Percentiles rank a stretch among this genome's conserved stretches.
These are phyloP conservation scores for Ustulina deusta DNA, from an alignment of 2,329 filamentous ascomycete species.

Conservation along the genomic window DNA sequence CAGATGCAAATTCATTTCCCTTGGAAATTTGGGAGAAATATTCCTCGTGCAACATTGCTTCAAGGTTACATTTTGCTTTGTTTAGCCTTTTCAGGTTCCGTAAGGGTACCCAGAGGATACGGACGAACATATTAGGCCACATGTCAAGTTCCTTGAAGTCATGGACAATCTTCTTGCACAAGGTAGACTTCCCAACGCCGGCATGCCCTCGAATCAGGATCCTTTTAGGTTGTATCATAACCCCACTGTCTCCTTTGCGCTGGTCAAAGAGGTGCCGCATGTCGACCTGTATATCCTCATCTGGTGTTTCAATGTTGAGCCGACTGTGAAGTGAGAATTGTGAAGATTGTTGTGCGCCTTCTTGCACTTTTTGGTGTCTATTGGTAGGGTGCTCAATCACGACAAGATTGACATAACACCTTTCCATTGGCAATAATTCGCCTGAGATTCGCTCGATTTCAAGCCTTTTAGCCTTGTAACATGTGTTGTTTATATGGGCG, in stretches of 20 bases:
- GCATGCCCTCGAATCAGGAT: slow-evolving; percentile 29
- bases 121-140: slow-evolving; percentile 20
- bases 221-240: neutral
- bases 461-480: no score
- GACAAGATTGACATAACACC: no score
- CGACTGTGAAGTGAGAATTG: no score
- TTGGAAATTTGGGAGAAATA: neutral
- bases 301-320: no score
- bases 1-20: no score
- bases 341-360: no score
- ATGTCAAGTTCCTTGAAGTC: slow-evolving; percentile 21
- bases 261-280: slow-evolving; percentile 9
- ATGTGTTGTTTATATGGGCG: no score
- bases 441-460: no score
- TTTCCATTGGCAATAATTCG: no score
- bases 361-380: no score
- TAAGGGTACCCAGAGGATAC: slow-evolving; percentile 27
- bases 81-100: slow-evolving; percentile 10
- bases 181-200: slow-evolving; percentile 30
- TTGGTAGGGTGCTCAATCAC: no score
- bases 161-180: slow-evolving; percentile 36
- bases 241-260: neutral
- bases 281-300: no score
- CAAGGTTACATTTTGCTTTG: neutral
- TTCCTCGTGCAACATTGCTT: neutral